Conservation (phyloP, 148 eudicot species). For the Fagopyrum homotropicum region DNA sequence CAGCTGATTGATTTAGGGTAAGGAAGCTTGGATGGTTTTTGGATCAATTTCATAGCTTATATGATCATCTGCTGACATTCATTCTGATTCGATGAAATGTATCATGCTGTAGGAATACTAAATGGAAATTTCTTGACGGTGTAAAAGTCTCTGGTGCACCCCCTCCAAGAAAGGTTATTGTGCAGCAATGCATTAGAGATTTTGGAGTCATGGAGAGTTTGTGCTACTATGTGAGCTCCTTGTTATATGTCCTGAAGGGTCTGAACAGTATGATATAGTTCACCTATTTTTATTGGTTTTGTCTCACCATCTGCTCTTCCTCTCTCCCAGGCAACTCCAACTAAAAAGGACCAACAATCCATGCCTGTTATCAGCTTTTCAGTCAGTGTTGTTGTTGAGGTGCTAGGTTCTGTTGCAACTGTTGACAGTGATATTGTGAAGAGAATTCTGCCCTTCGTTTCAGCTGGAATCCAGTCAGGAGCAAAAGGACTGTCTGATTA, state of each 20-base stretch:
- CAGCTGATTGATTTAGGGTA: conserved; percentile 69
- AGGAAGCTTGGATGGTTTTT: conserved; percentile 5
- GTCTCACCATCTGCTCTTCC: background rate
- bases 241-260: background rate
- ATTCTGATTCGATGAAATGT: background rate
- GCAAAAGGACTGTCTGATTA: conserved; percentile 46
- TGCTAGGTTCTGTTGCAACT: conserved; percentile 45
- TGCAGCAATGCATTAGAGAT: conserved; percentile 77
- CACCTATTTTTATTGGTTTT: background rate
- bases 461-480: conserved; percentile 53
- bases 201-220: conserved; percentile 63
- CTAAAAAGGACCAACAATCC: conserved; percentile 62
- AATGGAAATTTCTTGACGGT: conserved; percentile 86
- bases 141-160: conserved; percentile 85
- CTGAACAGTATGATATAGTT: background rate
- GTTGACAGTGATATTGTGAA: conserved; percentile 53
- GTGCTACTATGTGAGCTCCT: conserved; percentile 46
- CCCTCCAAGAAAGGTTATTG: conserved; percentile 76
- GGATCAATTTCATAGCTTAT: background rate
- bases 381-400: conserved; percentile 77
- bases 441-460: conserved; percentile 69
- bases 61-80: background rate
- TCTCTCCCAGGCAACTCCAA: conserved; percentile 39
- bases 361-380: conserved; percentile 57
- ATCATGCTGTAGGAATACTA: conserved; percentile 41